These are phyloP conservation scores for Scutellaria barbata DNA, from an alignment of 257 asterid species.

Conservation along the genomic window DNA sequence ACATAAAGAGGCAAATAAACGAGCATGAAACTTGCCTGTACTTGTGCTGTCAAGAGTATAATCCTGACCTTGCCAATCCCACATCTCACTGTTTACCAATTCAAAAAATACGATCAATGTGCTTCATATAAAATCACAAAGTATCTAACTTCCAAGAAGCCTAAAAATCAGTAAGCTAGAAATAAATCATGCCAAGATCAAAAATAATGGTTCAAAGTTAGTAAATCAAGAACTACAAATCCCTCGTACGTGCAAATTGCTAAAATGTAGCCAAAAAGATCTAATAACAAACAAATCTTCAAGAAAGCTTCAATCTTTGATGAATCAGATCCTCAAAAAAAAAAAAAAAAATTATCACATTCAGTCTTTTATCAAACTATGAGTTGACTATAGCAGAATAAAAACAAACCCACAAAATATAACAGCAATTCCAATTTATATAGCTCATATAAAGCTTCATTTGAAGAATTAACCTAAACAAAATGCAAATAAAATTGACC, in stretches of 20 bases:
- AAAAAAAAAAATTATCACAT: background rate
- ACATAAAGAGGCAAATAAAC: conserved; percentile 1
- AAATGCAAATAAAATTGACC: conserved; percentile 24
- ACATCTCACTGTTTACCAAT: conserved; percentile 54
- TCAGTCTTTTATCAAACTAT: background rate
- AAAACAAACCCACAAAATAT: conserved; percentile 31
- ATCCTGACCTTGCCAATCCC: conserved; percentile 73
- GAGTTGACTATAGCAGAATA: conserved; percentile 30
- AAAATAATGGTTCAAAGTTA: conserved; percentile 17
- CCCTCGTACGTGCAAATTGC: background rate
- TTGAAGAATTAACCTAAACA: conserved; percentile 22
- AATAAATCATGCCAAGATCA: background rate
- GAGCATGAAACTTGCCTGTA: conserved; percentile 48
- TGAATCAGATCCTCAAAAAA: conserved; percentile 23
- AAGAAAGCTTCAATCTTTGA: conserved; percentile 15
- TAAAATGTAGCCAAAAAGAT: background rate
- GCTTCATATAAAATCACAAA: conserved; percentile 1
- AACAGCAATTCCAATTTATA: conserved; percentile 27
- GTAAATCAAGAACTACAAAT: conserved; percentile 14
- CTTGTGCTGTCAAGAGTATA: conserved; percentile 53
- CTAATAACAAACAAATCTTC: background rate
- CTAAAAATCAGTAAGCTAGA: background rate
- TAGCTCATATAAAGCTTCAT: background rate
- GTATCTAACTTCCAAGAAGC: background rate
- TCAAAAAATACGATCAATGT: conserved; percentile 27